Evolutionary conservation across 1,284 basidiomycete genomes (phyloP), one percentile per base, ranked within the genome.

Genomic region (Microbotryum violaceum): DNA sequence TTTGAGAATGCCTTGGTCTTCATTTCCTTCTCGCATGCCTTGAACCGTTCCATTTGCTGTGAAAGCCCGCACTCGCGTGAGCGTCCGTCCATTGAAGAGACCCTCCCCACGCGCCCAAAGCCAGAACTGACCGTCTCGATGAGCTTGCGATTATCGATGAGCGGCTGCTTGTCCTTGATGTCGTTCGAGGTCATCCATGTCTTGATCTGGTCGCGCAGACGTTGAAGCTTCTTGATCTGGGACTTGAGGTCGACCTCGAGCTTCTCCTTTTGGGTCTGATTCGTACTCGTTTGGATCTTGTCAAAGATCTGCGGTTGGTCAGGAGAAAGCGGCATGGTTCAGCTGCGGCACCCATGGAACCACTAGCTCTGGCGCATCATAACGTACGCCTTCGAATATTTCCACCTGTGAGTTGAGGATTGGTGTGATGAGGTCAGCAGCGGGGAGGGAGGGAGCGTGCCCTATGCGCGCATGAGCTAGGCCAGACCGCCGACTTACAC

Each of bases 11-110:
- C 96, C 76, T 99, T 99, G 66, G 96, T 98, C 83, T 99, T 99
- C 92, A 98, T 97, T 78, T 98, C 96, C 80, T 98, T 99, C 80
- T 99, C 96, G 77, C 91, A 91, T 27, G 94, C 94, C 74, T 99
- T 99, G 84, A 99, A 99, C 74, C 91, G 91, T 79, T 99, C 96
- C 96, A 99, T 99, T 96, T 98, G 96, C 93, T 97, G 77, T 66
- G 46, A 44, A 21, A 20, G n/a, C n/a, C 7, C 9, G 12, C 23
- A n/a, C 14, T 12, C 18, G 20, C 9, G 14, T 46, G 21, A n/a
- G 44, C 42, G 2, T 20, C 2, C 20, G 18, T 20, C 2, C 20
- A 8, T 9, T 51, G 29, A 4, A 42, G 50, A 49, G n/a, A 63
- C n/a, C n/a, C 8, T 16, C 9, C 18, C 52, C 42, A 31, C 10